Percentiles rank a stretch among this genome's conserved stretches.
Evolutionary conservation across 495 filamentous ascomycete species (phyloP).

Genomic region (Pseudevernia furfuracea): DNA sequence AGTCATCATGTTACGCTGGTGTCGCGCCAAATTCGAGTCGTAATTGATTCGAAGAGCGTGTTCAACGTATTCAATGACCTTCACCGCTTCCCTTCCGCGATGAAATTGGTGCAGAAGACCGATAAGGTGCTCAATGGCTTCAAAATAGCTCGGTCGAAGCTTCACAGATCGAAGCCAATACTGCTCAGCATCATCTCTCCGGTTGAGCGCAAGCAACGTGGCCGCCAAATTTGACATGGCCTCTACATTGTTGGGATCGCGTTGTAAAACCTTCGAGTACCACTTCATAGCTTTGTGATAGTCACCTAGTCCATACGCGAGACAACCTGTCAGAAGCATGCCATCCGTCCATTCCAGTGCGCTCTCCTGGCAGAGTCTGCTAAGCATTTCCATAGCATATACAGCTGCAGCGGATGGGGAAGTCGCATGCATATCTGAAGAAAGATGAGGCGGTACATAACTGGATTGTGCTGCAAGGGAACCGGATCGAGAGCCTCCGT

Average conservation of each 20-base stretch:
- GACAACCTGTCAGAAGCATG: slow-evolving; percentile 85
- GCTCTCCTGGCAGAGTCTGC: slow-evolving; percentile 75
- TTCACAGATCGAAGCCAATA: slow-evolving; percentile 82
- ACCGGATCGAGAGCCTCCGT: slow-evolving; percentile 6
- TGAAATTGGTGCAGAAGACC: slow-evolving; percentile 77
- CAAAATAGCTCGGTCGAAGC: slow-evolving; percentile 81
- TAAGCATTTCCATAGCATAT: slow-evolving; percentile 70
- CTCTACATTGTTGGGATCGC: slow-evolving; percentile 82
- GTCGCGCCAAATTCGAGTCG: slow-evolving; percentile 31
- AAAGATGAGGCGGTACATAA: slow-evolving; percentile 23
- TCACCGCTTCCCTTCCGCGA: slow-evolving; percentile 76
- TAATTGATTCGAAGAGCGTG: slow-evolving; percentile 53
- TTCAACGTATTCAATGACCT: slow-evolving; percentile 87
- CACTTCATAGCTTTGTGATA: slow-evolving; percentile 79
- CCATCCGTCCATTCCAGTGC: slow-evolving; percentile 93
- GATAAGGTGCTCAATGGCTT: slow-evolving; percentile 93
- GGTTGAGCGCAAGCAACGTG: slow-evolving; percentile 73
- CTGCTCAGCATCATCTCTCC: slow-evolving; percentile 74
- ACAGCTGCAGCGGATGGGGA: slow-evolving; percentile 51
- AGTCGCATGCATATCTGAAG: slow-evolving; percentile 44
- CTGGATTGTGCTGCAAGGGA: slow-evolving; percentile 8
- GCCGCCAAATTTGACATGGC: slow-evolving; percentile 91
- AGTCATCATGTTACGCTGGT: slow-evolving; percentile 27
- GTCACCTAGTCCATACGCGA: slow-evolving; percentile 86
- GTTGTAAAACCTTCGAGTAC: slow-evolving; percentile 78